Evolutionary conservation across 176 grass and related monocot genomes (phyloP).

Genomic region (Oryza coarctata): DNA sequence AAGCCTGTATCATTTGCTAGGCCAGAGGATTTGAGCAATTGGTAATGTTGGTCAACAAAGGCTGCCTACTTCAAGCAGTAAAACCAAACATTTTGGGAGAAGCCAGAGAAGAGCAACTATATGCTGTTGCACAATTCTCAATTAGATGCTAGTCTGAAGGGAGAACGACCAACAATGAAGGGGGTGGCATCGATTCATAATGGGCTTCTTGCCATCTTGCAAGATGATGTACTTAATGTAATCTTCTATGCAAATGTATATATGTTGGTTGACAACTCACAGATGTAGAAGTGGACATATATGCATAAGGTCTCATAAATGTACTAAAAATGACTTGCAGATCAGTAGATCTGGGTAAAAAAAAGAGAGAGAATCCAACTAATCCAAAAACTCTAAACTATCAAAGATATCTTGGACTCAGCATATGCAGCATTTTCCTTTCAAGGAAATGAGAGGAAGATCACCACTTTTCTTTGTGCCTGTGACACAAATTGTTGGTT

Average conservation of each 20-base stretch:
- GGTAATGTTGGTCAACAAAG: slow-evolving; percentile 31
- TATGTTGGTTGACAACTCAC: background rate
- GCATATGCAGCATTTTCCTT: background rate
- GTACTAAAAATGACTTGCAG: background rate
- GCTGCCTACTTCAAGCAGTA: slow-evolving; percentile 28
- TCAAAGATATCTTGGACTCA: background rate
- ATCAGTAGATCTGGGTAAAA: background rate
- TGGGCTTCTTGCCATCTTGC: background rate
- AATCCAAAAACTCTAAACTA: background rate
- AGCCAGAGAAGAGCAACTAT: slow-evolving; percentile 39
- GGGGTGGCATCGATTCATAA: slow-evolving; percentile 43
- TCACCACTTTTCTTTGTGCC: background rate
- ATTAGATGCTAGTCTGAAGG: slow-evolving; percentile 49
- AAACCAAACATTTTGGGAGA: slow-evolving; percentile 41
- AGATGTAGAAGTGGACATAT: background rate
- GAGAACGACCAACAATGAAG: slow-evolving; percentile 44
- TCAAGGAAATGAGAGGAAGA: background rate
- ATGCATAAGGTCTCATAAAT: too few relatives aligned
- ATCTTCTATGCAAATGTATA: background rate
- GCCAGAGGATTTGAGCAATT: slow-evolving; percentile 45
- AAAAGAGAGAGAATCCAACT: background rate
- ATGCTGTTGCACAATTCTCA: slow-evolving; percentile 35
- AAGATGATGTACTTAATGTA: slow-evolving; percentile 22
- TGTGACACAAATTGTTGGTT: too few relatives aligned
- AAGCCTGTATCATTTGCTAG: slow-evolving; percentile 44